Evolutionary conservation across 768 basidiomycete genomes (phyloP).

Genomic region (Trichaptum fuscoviolaceum): DNA sequence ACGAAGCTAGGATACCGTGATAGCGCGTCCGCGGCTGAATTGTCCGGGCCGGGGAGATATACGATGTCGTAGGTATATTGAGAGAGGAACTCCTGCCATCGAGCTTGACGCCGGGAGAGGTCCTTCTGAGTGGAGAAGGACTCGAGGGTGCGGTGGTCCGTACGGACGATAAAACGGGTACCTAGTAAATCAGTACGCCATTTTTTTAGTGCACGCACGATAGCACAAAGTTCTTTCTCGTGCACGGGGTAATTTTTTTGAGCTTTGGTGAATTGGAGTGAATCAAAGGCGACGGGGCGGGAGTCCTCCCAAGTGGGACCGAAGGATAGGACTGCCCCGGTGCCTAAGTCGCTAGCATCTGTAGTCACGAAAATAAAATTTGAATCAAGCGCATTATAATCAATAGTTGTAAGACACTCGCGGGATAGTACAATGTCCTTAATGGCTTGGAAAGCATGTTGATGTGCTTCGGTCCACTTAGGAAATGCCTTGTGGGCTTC

Average conservation of each 20-base stretch:
- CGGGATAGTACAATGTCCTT: slow-evolving; percentile 23
- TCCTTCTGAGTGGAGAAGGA: slow-evolving; percentile 27
- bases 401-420: slow-evolving; percentile 26
- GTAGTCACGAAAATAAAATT: slow-evolving; percentile 31
- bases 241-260: no score
- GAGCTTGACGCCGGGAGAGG: no score
- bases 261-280: no score
- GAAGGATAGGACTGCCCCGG: slow-evolving; percentile 27
- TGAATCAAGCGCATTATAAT: slow-evolving; percentile 23
- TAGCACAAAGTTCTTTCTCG: no score
- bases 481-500: slow-evolving; percentile 18
- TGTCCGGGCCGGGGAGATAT: no score
- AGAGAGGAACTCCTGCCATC: no score
- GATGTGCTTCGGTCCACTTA: slow-evolving; percentile 22
- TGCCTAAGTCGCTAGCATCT: slow-evolving; percentile 26
- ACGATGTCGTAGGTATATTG: no score
- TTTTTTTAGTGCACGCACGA: slow-evolving; percentile 26
- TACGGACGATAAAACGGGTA: slow-evolving; percentile 23
- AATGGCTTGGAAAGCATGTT: slow-evolving; percentile 31
- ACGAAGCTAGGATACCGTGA: slow-evolving; percentile 22
- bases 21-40: slow-evolving; percentile 36
- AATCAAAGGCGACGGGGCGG: no score
- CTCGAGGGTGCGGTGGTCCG: slow-evolving; percentile 34
- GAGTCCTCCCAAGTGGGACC: no score
- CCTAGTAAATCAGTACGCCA: slow-evolving; percentile 22